A percentile compares a stretch with the other conserved stretches of the same genome.
Evolutionary conservation across 83 land plant species (phyloP).

Genomic region (Picea mariana): DNA sequence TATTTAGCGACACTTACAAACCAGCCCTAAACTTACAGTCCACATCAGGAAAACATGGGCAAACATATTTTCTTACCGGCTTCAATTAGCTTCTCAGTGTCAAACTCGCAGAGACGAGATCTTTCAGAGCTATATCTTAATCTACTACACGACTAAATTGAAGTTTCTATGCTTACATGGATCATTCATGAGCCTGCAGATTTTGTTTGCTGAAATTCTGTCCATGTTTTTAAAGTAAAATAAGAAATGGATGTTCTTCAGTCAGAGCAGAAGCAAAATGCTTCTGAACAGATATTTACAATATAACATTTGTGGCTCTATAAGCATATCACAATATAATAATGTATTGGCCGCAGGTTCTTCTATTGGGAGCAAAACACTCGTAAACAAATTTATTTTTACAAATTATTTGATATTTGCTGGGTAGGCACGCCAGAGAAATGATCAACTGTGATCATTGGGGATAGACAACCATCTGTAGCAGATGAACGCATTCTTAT

Average conservation of each 20-base stretch:
- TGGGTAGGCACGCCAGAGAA: background rate
- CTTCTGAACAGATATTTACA: background rate
- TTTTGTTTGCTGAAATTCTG: background rate
- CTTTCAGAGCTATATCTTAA: background rate
- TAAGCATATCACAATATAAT: no score
- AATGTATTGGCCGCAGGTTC: no score
- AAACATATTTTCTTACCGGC: background rate
- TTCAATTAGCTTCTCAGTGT: background rate
- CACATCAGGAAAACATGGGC: background rate
- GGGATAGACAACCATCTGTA: background rate
- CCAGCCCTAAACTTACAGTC: background rate
- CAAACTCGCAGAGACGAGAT: background rate
- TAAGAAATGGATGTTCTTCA: background rate
- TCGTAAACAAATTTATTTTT: no score
- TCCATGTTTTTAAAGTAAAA: background rate
- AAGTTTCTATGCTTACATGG: background rate
- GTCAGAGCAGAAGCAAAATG: background rate
- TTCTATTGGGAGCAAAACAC: no score
- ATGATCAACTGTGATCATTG: background rate
- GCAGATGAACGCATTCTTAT: background rate
- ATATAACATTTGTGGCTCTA: no score
- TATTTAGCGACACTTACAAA: background rate
- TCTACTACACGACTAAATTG: background rate
- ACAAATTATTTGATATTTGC: no score
- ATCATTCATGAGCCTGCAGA: background rate